Evolutionary conservation across 805 yeast species (phyloP).

Genomic region (Lipomyces anomalus): DNA sequence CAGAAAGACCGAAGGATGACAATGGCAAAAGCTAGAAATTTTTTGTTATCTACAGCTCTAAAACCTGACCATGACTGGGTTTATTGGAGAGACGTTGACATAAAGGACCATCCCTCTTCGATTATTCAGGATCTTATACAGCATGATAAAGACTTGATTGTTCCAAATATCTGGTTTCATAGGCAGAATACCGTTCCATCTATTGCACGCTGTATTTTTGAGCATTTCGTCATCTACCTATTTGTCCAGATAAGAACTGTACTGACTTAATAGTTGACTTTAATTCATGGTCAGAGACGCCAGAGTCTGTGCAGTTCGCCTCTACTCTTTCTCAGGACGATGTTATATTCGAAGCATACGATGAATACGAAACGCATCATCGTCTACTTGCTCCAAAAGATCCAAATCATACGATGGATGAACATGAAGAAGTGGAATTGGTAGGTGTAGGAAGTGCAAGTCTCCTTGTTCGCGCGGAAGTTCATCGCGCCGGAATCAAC

Average conservation of each 20-base stretch:
- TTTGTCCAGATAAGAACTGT: too few relatives aligned
- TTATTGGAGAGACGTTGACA: conserved; percentile 89
- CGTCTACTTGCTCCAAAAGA: conserved; percentile 55
- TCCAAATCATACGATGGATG: conserved; percentile 30
- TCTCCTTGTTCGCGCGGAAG: conserved; percentile 82
- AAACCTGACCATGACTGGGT: conserved; percentile 86
- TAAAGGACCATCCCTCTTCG: conserved; percentile 71
- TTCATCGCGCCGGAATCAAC: conserved; percentile 91
- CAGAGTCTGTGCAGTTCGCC: conserved; percentile 49
- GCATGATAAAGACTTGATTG: conserved; percentile 77
- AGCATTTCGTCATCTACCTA: too few relatives aligned
- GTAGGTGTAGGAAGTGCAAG: conserved; percentile 95
- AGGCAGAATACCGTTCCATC: conserved; percentile 24
- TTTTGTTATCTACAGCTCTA: conserved; percentile 72
- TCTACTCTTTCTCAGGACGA: conserved; percentile 76
- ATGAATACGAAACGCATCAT: conserved; percentile 84
- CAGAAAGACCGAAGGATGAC: conserved; percentile 83
- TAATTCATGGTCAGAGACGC: conserved; percentile 91
- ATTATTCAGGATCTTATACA: conserved; percentile 81
- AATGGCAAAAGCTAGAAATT: conserved; percentile 85
- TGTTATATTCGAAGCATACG: conserved; percentile 94
- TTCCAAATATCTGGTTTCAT: conserved; percentile 74
- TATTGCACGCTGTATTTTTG: conserved; percentile 28
- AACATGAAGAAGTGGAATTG: conserved; percentile 63
- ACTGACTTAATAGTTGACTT: conserved; percentile 91